A percentile compares a stretch with the other conserved stretches of the same genome.
These are phyloP conservation scores for Penicillium concentricum DNA, from an alignment of 2,329 filamentous ascomycete species.

Conservation along the genomic window DNA sequence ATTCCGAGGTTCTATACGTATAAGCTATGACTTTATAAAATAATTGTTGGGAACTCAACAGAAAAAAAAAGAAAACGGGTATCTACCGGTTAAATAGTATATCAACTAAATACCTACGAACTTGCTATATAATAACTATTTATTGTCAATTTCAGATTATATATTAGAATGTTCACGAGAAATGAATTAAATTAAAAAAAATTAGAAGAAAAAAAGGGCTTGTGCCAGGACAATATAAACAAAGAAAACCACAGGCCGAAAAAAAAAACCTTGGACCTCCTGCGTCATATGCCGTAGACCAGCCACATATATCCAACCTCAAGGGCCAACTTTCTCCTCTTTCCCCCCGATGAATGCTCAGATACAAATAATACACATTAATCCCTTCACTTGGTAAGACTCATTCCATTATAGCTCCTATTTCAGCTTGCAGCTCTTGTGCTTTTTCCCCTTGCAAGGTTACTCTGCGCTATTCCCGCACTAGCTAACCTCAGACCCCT, in stretches of 20 bases:
- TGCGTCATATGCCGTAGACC: constrained; percentile 9
- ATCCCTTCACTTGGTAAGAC: constrained; percentile 3
- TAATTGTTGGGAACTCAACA: constrained; percentile 32
- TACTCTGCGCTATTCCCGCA: not conserved
- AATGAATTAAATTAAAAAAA: not conserved
- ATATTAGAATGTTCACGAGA: not conserved
- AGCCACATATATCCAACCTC: constrained; percentile 14
- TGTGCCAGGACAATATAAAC: not conserved
- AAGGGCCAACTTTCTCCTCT: constrained; percentile 1
- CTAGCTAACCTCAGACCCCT: constrained; percentile 7
- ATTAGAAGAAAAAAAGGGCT: too few relatives aligned
- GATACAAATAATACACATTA: not conserved
- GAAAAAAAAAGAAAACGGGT: constrained; percentile 16
- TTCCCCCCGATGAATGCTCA: not conserved
- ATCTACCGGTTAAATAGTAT: constrained; percentile 15
- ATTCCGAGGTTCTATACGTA: not conserved
- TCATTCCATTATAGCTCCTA: not conserved
- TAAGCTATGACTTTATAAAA: not conserved
- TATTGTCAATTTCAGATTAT: not conserved
- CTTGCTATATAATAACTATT: not conserved
- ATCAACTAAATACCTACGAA: not conserved
- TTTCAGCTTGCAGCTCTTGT: not conserved
- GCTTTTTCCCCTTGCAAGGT: not conserved
- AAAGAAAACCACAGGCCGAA: not conserved
- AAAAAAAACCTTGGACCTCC: not conserved